Conservation (phyloP, 805 yeast genomes). For the Nakazawaea wickerhamii region DNA sequence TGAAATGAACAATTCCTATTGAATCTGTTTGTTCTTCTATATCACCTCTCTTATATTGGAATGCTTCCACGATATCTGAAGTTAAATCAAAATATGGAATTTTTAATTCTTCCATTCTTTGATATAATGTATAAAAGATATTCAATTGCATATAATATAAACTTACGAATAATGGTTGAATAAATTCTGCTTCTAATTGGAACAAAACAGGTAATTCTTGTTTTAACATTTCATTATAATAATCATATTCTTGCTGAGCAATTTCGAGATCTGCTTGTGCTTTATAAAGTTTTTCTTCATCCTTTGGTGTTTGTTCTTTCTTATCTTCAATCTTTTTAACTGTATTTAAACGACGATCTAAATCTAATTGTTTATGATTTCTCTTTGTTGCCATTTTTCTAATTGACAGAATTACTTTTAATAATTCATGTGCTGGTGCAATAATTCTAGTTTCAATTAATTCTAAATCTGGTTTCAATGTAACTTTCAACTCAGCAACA, state of each 20-base stretch:
- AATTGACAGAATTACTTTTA: slow-evolving; percentile 73
- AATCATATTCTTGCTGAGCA: slow-evolving; percentile 94
- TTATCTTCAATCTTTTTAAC: slow-evolving; percentile 72
- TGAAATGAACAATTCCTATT: slow-evolving; percentile 86
- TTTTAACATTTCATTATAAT: slow-evolving; percentile 92
- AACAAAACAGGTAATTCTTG: slow-evolving; percentile 84
- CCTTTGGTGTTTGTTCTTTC: slow-evolving; percentile 79
- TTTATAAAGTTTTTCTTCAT: slow-evolving; percentile 83
- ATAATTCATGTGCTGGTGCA: slow-evolving; percentile 85
- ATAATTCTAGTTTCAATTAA: slow-evolving; percentile 87
- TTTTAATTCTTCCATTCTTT: slow-evolving; percentile 90
- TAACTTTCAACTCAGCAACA: slow-evolving; percentile 78
- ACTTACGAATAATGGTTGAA: slow-evolving; percentile 88
- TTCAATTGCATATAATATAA: slow-evolving; percentile 97
- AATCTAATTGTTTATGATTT: slow-evolving; percentile 90
- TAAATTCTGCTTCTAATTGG: slow-evolving; percentile 84
- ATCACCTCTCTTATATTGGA: slow-evolving; percentile 76
- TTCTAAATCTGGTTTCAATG: slow-evolving; percentile 88
- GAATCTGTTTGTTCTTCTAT: slow-evolving; percentile 87
- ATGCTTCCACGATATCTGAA: slow-evolving; percentile 80
- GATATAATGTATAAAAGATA: slow-evolving; percentile 88
- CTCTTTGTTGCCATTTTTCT: slow-evolving; percentile 94
- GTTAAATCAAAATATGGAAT: slow-evolving; percentile 91
- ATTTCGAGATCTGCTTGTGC: slow-evolving; percentile 85
- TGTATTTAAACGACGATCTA: slow-evolving; percentile 76